A percentile compares a stretch with the other conserved stretches of the same genome.
These are phyloP conservation scores for Cercospora beticola DNA, from an alignment of 2,329 filamentous ascomycete genomes.

Conservation along the genomic window DNA sequence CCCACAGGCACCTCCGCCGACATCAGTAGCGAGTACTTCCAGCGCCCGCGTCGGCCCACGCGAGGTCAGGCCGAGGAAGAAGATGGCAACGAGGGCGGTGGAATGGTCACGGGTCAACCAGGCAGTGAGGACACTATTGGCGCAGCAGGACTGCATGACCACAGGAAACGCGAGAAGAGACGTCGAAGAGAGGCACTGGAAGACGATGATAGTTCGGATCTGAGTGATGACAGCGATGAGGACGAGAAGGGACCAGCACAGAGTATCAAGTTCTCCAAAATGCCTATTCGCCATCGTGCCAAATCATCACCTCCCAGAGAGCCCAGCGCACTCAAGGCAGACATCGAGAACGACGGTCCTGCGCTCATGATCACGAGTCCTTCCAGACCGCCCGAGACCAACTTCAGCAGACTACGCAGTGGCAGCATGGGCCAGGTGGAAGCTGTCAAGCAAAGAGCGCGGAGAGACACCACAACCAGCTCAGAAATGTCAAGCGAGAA, in stretches of 20 bases:
- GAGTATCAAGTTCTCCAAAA: constrained; percentile 94
- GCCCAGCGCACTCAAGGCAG: constrained; percentile 20
- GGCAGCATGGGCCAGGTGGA: constrained; percentile 72
- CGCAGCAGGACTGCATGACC: constrained; percentile 53
- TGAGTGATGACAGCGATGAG: constrained; percentile 82
- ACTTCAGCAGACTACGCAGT: constrained; percentile 54
- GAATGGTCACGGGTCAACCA: constrained; percentile 67
- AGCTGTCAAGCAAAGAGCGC: constrained; percentile 61
- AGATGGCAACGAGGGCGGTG: constrained; percentile 69
- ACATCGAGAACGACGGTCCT: constrained; percentile 26
- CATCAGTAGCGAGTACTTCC: constrained; percentile 67
- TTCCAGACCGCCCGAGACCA: constrained; percentile 20
- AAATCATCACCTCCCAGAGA: constrained; percentile 70
- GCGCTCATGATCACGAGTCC: constrained; percentile 51
- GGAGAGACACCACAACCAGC: constrained; percentile 75
- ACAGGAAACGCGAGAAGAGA: constrained; percentile 58
- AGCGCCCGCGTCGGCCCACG: constrained; percentile 50
- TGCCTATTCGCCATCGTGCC: constrained; percentile 82
- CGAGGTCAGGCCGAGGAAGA: constrained; percentile 43
- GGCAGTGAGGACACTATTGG: constrained; percentile 66
- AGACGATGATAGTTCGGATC: constrained; percentile 80
- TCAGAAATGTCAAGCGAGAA: constrained; percentile 83
- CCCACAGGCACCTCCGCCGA: constrained; percentile 64
- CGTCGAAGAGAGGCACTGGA: constrained; percentile 72
- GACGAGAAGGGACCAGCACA: constrained; percentile 68